phyloP scores from a whole-genome alignment of 257 asterid genomes.

The Ligustrum vulgare region DNA sequence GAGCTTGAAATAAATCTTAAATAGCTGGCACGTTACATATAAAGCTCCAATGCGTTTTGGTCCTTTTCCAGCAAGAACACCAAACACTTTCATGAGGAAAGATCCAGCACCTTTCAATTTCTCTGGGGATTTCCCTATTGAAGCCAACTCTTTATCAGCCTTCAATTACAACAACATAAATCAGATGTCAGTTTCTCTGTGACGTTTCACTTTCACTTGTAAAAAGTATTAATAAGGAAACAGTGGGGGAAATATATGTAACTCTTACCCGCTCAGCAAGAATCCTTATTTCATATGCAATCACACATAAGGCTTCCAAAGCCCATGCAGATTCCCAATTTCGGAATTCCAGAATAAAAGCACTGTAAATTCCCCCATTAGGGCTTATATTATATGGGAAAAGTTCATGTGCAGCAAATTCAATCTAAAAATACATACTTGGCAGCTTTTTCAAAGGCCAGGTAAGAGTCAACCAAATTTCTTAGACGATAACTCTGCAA shows the following conservation, averaged over 20 bases:
- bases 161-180: slow-evolving; percentile 40
- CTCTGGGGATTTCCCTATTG: slow-evolving; percentile 83
- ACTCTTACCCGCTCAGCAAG: slow-evolving; percentile 86
- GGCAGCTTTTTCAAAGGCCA: slow-evolving; percentile 85
- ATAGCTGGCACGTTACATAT: slow-evolving; percentile 91
- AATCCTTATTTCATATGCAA: slow-evolving; percentile 84
- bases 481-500: slow-evolving; percentile 72
- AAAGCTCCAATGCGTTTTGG: slow-evolving; percentile 95
- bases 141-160: slow-evolving; percentile 93
- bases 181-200: slow-evolving; percentile 19
- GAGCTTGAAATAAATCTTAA: slow-evolving; percentile 91
- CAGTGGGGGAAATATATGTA: slow-evolving; percentile 1
- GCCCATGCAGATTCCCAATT: slow-evolving; percentile 99
- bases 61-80: slow-evolving; percentile 96
- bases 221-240: neutral
- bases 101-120: slow-evolving; percentile 97
- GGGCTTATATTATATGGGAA: slow-evolving; percentile 23
- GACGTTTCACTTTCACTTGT: neutral
- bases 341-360: slow-evolving; percentile 95
- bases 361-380: slow-evolving; percentile 67
- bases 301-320: slow-evolving; percentile 75
- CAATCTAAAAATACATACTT: slow-evolving; percentile 56
- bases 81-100: slow-evolving; percentile 94
- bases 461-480: slow-evolving; percentile 70
- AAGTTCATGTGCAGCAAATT: slow-evolving; percentile 9